A percentile compares a stretch with the other conserved stretches of the same genome.
Evolutionary conservation across 2,329 filamentous ascomycete genomes (phyloP).

Genomic region (Colletotrichum cereale): DNA sequence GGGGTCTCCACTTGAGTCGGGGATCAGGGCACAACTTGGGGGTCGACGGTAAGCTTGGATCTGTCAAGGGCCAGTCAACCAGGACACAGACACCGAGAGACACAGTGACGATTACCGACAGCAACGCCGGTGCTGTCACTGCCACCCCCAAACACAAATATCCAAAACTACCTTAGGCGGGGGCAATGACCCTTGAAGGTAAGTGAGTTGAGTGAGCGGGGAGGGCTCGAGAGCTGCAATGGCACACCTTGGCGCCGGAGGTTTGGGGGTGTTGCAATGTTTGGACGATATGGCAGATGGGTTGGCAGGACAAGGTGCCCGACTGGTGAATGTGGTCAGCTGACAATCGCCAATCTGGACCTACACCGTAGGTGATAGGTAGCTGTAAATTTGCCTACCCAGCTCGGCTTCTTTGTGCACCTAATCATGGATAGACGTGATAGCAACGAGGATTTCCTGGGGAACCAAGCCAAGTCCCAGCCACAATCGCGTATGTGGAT

Average conservation of each 20-base stretch:
- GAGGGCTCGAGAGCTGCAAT: slow-evolving; percentile 48
- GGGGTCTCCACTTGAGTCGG: neutral
- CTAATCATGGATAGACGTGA: neutral
- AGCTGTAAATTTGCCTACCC: neutral
- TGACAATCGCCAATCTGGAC: neutral
- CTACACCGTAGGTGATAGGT: too few relatives aligned
- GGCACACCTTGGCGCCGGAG: slow-evolving; percentile 16
- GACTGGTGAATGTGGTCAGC: neutral
- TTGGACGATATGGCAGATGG: slow-evolving; percentile 20
- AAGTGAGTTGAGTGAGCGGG: too few relatives aligned
- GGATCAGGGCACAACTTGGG: slow-evolving; percentile 24
- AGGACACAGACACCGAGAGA: slow-evolving; percentile 1
- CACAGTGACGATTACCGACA: neutral
- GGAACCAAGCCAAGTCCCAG: slow-evolving; percentile 12
- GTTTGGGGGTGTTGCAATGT: slow-evolving; percentile 6
- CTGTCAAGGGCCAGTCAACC: slow-evolving; percentile 7
- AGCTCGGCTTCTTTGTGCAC: neutral
- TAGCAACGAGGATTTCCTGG: slow-evolving; percentile 4
- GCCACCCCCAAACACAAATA: slow-evolving; percentile 27
- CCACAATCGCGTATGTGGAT: slow-evolving; percentile 9
- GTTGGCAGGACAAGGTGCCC: slow-evolving; percentile 15
- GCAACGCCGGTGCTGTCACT: slow-evolving; percentile 20
- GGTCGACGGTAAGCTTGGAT: slow-evolving; percentile 25
- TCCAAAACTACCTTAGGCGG: slow-evolving; percentile 10
- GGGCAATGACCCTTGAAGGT: slow-evolving; percentile 11